phyloP scores from a whole-genome alignment of 2,329 filamentous ascomycete species.

The Fusarium newnesense region DNA sequence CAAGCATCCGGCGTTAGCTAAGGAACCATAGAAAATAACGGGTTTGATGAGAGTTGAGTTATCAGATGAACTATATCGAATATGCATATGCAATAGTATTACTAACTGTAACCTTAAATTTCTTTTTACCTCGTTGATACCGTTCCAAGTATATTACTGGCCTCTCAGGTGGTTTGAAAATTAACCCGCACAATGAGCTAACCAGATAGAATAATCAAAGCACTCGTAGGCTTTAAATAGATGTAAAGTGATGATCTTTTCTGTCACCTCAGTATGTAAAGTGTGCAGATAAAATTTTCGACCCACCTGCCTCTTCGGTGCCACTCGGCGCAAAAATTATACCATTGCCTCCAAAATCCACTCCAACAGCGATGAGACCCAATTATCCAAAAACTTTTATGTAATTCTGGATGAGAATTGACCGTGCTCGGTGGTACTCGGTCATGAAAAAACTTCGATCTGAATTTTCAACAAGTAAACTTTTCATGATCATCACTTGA shows the following conservation, averaged over 20 bases:
- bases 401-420: conserved; percentile 5
- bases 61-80: not conserved
- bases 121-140: rapidly evolving
- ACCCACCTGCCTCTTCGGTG: not conserved
- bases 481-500: no score
- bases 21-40: not conserved
- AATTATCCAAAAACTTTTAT: conserved; percentile 13
- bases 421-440: conserved; percentile 20
- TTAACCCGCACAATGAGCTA: no score
- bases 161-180: not conserved
- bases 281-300: no score
- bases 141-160: not conserved
- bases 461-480: not conserved
- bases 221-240: no score
- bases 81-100: not conserved
- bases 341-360: not conserved
- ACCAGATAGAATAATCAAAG: no score
- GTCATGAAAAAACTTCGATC: not conserved
- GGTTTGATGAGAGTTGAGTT: not conserved
- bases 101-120: not conserved
- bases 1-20: no score
- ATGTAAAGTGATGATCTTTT: no score
- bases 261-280: no score
- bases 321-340: not conserved
- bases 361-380: not conserved